These are phyloP conservation scores for Lactuca saligna DNA, from an alignment of 129 eudicot species.

Conservation along the genomic window DNA sequence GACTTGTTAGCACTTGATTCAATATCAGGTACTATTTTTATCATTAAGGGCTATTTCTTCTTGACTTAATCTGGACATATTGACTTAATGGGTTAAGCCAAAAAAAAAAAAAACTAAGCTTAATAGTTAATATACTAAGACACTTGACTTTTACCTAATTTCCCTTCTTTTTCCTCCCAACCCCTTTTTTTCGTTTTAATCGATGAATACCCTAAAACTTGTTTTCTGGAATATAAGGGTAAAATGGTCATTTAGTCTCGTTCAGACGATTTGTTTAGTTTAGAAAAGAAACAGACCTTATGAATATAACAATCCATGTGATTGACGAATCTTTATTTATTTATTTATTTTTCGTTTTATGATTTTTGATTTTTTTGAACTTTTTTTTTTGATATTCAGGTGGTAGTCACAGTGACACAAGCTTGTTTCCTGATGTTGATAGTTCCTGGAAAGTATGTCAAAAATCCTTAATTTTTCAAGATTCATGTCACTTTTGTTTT, in stretches of 20 bases:
- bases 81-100: not conserved
- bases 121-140: too few species aligned
- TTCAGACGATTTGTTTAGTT: not conserved
- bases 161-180: not conserved
- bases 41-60: not conserved
- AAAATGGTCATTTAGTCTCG: not conserved
- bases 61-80: not conserved
- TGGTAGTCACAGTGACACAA: slow-evolving; percentile 62
- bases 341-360: not conserved
- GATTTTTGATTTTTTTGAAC: not conserved
- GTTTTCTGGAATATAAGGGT: not conserved
- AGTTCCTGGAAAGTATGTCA: slow-evolving; percentile 87
- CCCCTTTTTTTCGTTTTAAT: not conserved
- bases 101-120: too few species aligned
- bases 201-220: not conserved
- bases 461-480: slow-evolving; percentile 4
- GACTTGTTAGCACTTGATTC: slow-evolving; percentile 94
- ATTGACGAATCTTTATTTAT: not conserved
- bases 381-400: slow-evolving; percentile 41
- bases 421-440: slow-evolving; percentile 80
- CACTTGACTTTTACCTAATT: not conserved
- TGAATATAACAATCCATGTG: too few species aligned
- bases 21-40: slow-evolving; percentile 57
- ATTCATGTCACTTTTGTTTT: not conserved
- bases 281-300: not conserved